Base-by-base conservation (phyloP, 208 protist species). In the Leishmania mexicana region DNA sequence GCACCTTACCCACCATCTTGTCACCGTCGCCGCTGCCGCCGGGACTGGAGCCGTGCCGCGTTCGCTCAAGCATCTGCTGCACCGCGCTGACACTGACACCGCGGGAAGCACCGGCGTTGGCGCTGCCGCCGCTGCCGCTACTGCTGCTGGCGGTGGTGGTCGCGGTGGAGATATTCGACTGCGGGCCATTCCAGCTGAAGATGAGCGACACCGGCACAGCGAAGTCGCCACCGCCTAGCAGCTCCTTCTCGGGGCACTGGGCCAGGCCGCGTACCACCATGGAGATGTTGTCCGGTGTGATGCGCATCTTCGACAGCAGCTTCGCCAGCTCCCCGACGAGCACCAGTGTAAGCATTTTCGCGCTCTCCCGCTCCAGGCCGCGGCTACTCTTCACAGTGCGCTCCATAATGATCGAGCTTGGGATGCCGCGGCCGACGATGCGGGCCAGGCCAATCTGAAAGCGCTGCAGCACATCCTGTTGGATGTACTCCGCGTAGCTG, bases 361-460 rank as follows among this genome's bases (percentile, higher is more conserved):
- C 94, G 78, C 90, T 91, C 58, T 79, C 82, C 54, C 92, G 86
- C 73, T 85, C 80, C 6, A 88, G 86, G 51, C 87, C 89, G 49
- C 90, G 85, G 78, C 92, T 86, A 38, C 75, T 53, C 73, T 86
- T 82, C 42, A 85, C 75, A 17, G 85, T 92, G 53, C 90, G 91
- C 75, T 93, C 85, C 7, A 87, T 81, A 42, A 93, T 84, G 38
- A 93, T 47, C 24, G 78, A 68, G 35, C 90, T 74, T 0, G 94
- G 90, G 71, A 97, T 94, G 79, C 91, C 94, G 42, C 87, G 85
- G 28, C 92, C 92, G 45, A 95, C 92, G 45, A 97, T 83, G 73
- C 83, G 84, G 38, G 92, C 87, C 42, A 97, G 86, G 21, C 87
- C 88, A 0, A 89, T 53, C 53, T 95, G 88, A 77, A 97, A 95